These are phyloP conservation scores for Phytophthora syringae DNA, from an alignment of 352 stramenopile species.

Conservation along the genomic window DNA sequence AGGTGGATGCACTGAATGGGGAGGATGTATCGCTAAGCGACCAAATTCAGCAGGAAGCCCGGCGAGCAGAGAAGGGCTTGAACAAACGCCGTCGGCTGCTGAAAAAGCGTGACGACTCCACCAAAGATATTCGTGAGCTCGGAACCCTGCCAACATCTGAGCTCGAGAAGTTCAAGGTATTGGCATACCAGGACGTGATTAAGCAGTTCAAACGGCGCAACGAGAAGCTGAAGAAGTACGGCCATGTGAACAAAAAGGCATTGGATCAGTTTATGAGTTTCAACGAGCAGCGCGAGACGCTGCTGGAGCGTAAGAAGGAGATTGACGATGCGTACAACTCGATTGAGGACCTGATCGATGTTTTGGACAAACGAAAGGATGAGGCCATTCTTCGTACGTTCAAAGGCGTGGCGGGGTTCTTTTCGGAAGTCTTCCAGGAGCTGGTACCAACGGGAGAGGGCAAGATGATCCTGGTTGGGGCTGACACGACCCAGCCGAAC, in stretches of 20 bases:
- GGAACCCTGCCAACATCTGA: constrained; percentile 95
- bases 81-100: constrained; percentile 82
- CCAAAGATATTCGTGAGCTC: constrained; percentile 97
- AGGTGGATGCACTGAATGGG: constrained; percentile 55
- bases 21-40: constrained; percentile 75
- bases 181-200: constrained; percentile 93
- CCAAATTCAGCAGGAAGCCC: constrained; percentile 85
- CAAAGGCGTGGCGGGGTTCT: constrained; percentile 97
- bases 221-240: constrained; percentile 97
- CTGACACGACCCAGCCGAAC: constrained; percentile 49
- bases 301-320: constrained; percentile 96
- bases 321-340: constrained; percentile 94
- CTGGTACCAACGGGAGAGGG: constrained; percentile 97
- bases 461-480: constrained; percentile 97
- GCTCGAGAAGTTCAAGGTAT: constrained; percentile 91
- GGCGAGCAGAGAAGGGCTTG: constrained; percentile 84
- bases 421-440: constrained; percentile 98
- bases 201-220: constrained; percentile 95
- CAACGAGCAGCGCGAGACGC: constrained; percentile 89
- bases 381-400: constrained; percentile 99
- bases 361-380: constrained; percentile 96
- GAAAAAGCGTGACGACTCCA: constrained; percentile 93
- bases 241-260: constrained; percentile 99
- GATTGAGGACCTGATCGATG: constrained; percentile 90
- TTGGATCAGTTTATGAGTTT: constrained; percentile 99